A percentile compares a stretch with the other conserved stretches of the same genome.
These are phyloP conservation scores for Kluyveromyces sp. DNA, from an alignment of 1,139 yeast genomes.

Conservation along the genomic window DNA sequence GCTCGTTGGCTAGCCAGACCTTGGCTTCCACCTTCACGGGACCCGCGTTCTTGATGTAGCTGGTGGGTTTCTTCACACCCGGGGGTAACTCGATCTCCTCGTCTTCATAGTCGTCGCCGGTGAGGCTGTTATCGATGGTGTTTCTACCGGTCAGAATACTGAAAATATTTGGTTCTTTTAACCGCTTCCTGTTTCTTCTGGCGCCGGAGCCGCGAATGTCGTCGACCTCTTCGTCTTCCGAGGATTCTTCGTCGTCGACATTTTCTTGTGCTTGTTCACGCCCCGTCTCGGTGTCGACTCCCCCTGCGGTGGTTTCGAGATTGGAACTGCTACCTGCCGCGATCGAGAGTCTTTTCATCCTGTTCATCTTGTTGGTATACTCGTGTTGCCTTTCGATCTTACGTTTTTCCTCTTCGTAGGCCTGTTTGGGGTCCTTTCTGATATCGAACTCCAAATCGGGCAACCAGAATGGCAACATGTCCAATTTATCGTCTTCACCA, in stretches of 20 bases:
- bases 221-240: constrained; percentile 34
- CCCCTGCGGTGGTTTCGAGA: background rate
- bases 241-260: constrained; percentile 40
- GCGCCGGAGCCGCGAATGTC: constrained; percentile 6
- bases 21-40: constrained; percentile 93
- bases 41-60: constrained; percentile 78
- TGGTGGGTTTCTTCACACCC: constrained; percentile 78
- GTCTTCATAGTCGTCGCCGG: constrained; percentile 78
- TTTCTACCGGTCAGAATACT: constrained; percentile 30
- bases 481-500: constrained; percentile 76
- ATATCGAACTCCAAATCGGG: constrained; percentile 83
- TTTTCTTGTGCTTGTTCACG: background rate
- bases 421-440: constrained; percentile 67
- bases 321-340: constrained; percentile 4
- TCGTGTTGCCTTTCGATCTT: constrained; percentile 41
- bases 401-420: constrained; percentile 50
- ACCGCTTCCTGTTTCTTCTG: constrained; percentile 2
- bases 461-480: constrained; percentile 89
- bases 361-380: constrained; percentile 40
- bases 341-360: constrained; percentile 32
- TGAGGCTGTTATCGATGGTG: constrained; percentile 27
- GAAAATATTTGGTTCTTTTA: constrained; percentile 15
- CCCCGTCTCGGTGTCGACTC: too few relatives aligned
- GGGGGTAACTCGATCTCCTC: constrained; percentile 81
- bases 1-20: constrained; percentile 97